Evolutionary conservation across 2,329 filamentous ascomycete genomes (phyloP).

Genomic region (Boeremia lycopersici): DNA sequence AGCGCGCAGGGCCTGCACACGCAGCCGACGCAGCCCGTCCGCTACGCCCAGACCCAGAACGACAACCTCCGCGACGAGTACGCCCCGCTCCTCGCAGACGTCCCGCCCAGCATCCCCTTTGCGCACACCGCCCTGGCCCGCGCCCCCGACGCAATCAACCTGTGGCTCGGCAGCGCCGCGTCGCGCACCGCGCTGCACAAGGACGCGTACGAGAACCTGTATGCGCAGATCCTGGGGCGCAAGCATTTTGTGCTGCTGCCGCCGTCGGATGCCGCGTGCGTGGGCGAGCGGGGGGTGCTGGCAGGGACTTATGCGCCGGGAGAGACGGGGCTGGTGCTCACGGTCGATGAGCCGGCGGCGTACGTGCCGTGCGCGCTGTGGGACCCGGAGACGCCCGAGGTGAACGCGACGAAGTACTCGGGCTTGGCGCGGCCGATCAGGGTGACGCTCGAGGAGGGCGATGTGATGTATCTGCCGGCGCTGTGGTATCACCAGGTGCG

Average conservation of each 20-base stretch:
- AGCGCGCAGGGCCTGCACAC: slow-evolving; percentile 61
- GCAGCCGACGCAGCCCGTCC: too few relatives aligned
- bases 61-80: slow-evolving; percentile 82
- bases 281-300: slow-evolving; percentile 66
- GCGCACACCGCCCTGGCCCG: slow-evolving; percentile 72
- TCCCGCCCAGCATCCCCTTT: slow-evolving; percentile 70
- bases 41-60: slow-evolving; percentile 81
- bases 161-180: slow-evolving; percentile 77
- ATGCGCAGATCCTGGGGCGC: slow-evolving; percentile 73
- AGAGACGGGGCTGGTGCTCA: slow-evolving; percentile 30
- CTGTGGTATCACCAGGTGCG: slow-evolving; percentile 85
- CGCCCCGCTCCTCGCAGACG: slow-evolving; percentile 63
- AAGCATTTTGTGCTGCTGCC: slow-evolving; percentile 80
- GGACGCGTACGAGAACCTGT: slow-evolving; percentile 86
- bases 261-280: slow-evolving; percentile 71
- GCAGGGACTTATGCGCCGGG: slow-evolving; percentile 62
- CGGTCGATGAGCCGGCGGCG: slow-evolving; percentile 46
- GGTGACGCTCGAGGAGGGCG: slow-evolving; percentile 73
- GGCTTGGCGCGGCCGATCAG: slow-evolving; percentile 63
- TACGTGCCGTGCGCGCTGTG: slow-evolving; percentile 72
- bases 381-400: slow-evolving; percentile 68
- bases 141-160: slow-evolving; percentile 75
- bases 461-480: slow-evolving; percentile 82
- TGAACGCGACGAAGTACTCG: slow-evolving; percentile 62
- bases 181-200: slow-evolving; percentile 77